Evolutionary conservation across 2,329 filamentous ascomycete genomes (phyloP).

Genomic region (Metarhizium anisopliae): DNA sequence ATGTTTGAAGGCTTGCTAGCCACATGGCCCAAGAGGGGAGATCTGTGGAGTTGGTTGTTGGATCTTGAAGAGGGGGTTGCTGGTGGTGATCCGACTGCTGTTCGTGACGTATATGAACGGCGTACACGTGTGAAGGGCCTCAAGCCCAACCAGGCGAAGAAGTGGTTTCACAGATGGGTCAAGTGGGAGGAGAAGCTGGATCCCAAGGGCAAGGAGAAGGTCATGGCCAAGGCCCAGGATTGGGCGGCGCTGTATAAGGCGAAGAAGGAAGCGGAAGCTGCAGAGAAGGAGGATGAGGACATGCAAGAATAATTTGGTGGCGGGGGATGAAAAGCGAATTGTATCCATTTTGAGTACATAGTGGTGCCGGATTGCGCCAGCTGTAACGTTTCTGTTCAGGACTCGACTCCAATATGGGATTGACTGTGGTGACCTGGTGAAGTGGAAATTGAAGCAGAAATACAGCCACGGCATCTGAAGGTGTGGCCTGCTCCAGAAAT

Average conservation of each 20-base stretch:
- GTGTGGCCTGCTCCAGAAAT: no score
- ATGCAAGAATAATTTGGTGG: slow-evolving; percentile 6
- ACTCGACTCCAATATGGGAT: neutral
- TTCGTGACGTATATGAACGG: slow-evolving; percentile 75
- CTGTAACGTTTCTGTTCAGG: neutral
- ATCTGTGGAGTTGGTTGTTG: slow-evolving; percentile 87
- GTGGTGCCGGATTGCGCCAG: slow-evolving; percentile 5
- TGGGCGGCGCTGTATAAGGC: slow-evolving; percentile 51
- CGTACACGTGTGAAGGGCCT: slow-evolving; percentile 60
- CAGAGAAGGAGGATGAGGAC: slow-evolving; percentile 24
- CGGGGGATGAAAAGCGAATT: neutral
- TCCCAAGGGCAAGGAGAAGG: slow-evolving; percentile 56
- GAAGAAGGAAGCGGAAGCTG: slow-evolving; percentile 30
- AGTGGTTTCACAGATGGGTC: slow-evolving; percentile 87
- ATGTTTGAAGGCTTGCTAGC: slow-evolving; percentile 84
- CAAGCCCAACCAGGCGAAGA: slow-evolving; percentile 74
- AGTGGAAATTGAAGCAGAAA: neutral
- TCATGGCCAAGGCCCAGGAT: slow-evolving; percentile 61
- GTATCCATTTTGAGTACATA: neutral
- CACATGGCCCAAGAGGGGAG: slow-evolving; percentile 79
- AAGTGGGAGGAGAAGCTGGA: slow-evolving; percentile 75
- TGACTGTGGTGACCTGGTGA: neutral
- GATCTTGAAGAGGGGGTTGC: slow-evolving; percentile 68
- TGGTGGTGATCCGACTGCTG: slow-evolving; percentile 41
- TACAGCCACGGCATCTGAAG: no score